A percentile compares a stretch with the other conserved stretches of the same genome.
Conservation (phyloP, 768 basidiomycete species). For the Mycena metata region DNA sequence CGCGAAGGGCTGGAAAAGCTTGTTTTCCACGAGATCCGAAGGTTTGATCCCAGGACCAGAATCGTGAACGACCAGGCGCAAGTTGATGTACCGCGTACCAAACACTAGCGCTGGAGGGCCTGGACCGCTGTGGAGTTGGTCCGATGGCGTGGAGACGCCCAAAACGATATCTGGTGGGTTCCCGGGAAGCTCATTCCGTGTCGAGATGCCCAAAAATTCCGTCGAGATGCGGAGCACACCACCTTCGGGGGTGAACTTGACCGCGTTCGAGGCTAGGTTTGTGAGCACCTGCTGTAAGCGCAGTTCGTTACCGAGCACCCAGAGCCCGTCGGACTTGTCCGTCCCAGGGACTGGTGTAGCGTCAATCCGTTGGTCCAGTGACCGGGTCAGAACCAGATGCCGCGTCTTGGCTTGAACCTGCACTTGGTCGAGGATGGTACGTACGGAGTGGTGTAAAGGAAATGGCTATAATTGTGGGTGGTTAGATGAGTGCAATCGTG, state of each 20-base stretch:
- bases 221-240: conserved; percentile 45
- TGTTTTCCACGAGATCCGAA: conserved; percentile 42
- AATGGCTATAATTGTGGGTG: conserved; percentile 50
- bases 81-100: conserved; percentile 33
- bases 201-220: conserved; percentile 36
- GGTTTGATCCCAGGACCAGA: conserved; percentile 40
- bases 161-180: conserved; percentile 31
- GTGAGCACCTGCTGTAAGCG: conserved; percentile 54
- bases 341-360: conserved; percentile 13
- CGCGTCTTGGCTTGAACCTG: conserved; percentile 40
- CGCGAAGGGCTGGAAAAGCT: conserved; percentile 46
- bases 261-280: conserved; percentile 57
- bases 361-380: conserved; percentile 55
- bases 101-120: conserved; percentile 6
- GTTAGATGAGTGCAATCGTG: not conserved
- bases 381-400: conserved; percentile 47
- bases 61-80: conserved; percentile 39
- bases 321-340: conserved; percentile 35
- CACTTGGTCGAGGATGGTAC: conserved; percentile 43
- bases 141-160: not conserved
- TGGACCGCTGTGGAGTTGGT: not conserved
- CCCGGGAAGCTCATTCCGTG: conserved; percentile 34
- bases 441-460: conserved; percentile 46
- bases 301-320: conserved; percentile 59
- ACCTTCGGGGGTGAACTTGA: conserved; percentile 49